A percentile compares a stretch with the other conserved stretches of the same genome.
Evolutionary conservation across 2,329 filamentous ascomycete species (phyloP).

Genomic region (Phialophora expanda): DNA sequence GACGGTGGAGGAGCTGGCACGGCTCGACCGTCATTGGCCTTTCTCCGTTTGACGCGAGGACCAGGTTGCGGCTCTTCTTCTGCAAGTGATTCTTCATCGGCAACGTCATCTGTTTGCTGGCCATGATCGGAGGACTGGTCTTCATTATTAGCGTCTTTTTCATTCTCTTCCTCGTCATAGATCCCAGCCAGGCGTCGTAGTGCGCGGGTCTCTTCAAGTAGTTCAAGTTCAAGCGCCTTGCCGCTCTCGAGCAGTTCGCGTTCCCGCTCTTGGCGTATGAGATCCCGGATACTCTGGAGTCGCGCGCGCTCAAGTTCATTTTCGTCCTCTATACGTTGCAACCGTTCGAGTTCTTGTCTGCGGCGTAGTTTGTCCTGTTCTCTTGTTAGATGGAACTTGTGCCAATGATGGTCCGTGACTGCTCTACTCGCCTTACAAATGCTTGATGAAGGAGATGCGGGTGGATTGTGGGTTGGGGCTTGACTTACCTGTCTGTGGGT

Average conservation of each 20-base stretch:
- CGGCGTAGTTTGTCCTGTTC: background rate
- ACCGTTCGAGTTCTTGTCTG: background rate
- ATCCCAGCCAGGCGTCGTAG: too few species aligned
- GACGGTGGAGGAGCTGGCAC: background rate
- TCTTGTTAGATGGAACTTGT: background rate
- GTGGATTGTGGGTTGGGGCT: background rate
- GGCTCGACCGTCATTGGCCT: background rate
- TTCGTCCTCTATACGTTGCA: background rate
- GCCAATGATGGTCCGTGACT: background rate
- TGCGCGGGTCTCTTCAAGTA: background rate
- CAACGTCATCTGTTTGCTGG: background rate
- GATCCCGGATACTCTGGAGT: background rate
- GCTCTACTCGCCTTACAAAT: background rate
- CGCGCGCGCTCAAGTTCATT: background rate
- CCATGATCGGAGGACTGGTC: background rate
- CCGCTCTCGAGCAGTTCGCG: background rate
- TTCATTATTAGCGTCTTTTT: background rate
- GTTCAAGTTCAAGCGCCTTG: background rate
- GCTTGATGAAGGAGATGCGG: background rate
- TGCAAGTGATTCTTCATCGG: background rate
- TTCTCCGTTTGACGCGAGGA: constrained; percentile 1
- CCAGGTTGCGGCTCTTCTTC: background rate
- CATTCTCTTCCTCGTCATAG: too few species aligned
- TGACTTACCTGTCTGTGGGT: background rate
- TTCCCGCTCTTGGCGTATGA: background rate